Evolutionary conservation across 805 yeast genomes (phyloP).

Genomic region (Hanseniaspora valbyensis): DNA sequence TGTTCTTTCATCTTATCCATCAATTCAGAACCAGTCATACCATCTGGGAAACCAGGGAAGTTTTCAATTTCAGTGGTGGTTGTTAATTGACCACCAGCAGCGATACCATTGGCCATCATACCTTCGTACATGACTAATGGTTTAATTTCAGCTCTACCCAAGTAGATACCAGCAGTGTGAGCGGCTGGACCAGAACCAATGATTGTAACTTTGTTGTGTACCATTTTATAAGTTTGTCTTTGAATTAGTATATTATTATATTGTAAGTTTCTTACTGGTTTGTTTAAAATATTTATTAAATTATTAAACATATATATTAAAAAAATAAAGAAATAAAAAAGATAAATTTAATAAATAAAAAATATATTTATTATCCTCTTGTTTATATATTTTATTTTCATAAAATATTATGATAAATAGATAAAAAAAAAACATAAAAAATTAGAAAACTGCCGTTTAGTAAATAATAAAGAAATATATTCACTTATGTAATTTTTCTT

Average conservation of each 20-base stretch:
- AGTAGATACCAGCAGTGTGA: constrained; percentile 95
- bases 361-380: too few species aligned
- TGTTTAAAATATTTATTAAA: too few species aligned
- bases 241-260: not conserved
- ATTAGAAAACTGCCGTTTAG: too few species aligned
- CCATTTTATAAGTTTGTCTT: constrained; percentile 40
- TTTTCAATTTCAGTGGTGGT: constrained; percentile 98
- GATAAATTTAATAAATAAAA: too few species aligned
- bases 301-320: too few species aligned
- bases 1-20: constrained; percentile 94
- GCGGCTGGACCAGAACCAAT: constrained; percentile 99
- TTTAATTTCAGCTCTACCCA: constrained; percentile 91
- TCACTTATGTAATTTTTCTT: too few species aligned
- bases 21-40: constrained; percentile 71
- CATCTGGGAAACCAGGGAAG: constrained; percentile 97
- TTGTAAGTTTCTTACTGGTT: not conserved
- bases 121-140: constrained; percentile 86
- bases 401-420: too few species aligned
- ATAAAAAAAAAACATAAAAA: too few species aligned
- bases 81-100: constrained; percentile 98
- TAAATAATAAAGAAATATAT: too few species aligned
- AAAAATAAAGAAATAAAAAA: too few species aligned
- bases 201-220: constrained; percentile 73
- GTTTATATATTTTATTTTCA: too few species aligned
- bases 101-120: constrained; percentile 88